A percentile compares a stretch with the other conserved stretches of the same genome.
These are phyloP conservation scores for Aspergillus luchuensis DNA, from an alignment of 2,329 filamentous ascomycete species.

Conservation along the genomic window DNA sequence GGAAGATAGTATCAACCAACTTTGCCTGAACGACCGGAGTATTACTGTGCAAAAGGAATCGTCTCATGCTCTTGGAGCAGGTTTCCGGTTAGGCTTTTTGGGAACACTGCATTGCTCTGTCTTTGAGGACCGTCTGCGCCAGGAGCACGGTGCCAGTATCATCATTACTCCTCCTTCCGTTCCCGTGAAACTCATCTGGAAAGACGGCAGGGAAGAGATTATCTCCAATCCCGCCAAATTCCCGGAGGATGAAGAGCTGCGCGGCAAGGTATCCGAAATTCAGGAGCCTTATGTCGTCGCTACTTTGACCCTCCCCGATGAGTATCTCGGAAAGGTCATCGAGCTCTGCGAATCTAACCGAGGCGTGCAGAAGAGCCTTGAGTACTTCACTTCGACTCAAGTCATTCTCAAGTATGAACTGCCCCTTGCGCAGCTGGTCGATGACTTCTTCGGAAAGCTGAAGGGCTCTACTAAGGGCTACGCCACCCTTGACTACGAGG, in stretches of 20 bases:
- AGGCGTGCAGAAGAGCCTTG: conserved; percentile 81
- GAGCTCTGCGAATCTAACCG: conserved; percentile 90
- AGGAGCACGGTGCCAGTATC: conserved; percentile 91
- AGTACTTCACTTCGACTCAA: conserved; percentile 88
- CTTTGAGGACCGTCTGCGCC: conserved; percentile 90
- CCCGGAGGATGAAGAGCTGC: conserved; percentile 67
- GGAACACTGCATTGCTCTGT: conserved; percentile 99
- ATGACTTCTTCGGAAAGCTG: conserved; percentile 95
- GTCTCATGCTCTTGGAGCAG: conserved; percentile 88
- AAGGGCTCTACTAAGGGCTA: conserved; percentile 95
- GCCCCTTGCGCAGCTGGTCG: conserved; percentile 85
- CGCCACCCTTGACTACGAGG: conserved; percentile 94
- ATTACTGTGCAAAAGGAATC: conserved; percentile 93
- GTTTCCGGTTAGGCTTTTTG: conserved; percentile 91
- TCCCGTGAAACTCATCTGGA: conserved; percentile 81
- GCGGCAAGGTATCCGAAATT: conserved; percentile 60
- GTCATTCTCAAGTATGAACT: conserved; percentile 93
- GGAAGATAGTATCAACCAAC: conserved; percentile 90
- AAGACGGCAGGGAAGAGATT: conserved; percentile 73
- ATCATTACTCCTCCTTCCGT: conserved; percentile 97
- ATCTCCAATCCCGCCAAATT: conserved; percentile 88
- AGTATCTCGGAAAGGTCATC: conserved; percentile 91
- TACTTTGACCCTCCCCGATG: conserved; percentile 88
- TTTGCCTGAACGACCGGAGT: conserved; percentile 91
- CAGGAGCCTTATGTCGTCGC: conserved; percentile 76